Percentiles rank a stretch among this genome's conserved stretches.
These are phyloP conservation scores for Rhizopogon vinicolor DNA, from an alignment of 768 basidiomycete species.

Conservation along the genomic window DNA sequence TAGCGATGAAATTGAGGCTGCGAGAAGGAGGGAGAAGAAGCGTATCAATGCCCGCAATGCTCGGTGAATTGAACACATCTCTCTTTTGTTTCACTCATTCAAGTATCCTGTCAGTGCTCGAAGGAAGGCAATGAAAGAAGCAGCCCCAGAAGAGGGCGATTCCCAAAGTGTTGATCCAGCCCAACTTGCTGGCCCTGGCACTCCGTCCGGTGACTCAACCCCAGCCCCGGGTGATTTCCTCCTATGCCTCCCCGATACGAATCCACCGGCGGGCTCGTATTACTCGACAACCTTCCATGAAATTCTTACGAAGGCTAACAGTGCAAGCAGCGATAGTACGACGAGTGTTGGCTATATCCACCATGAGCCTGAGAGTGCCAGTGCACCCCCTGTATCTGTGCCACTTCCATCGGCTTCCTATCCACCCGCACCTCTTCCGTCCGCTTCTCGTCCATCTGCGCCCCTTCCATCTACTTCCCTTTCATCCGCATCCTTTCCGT, in stretches of 20 bases:
- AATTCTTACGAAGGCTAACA: neutral
- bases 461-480: too few species aligned
- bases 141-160: neutral
- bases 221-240: neutral
- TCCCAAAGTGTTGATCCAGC: neutral
- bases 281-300: neutral
- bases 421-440: too few species aligned
- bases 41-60: neutral
- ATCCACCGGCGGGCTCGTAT: neutral
- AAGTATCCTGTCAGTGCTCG: neutral
- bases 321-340: neutral
- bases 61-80: neutral
- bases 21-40: neutral
- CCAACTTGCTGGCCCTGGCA: neutral
- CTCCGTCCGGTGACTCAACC: neutral
- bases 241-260: neutral
- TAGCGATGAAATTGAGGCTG: neutral
- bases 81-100: neutral
- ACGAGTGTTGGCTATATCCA: neutral
- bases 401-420: too few species aligned
- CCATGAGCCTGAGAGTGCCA: neutral
- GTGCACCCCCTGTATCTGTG: neutral
- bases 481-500: too few species aligned
- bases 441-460: too few species aligned
- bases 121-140: neutral